Conservation (phyloP, 139 green algal genomes). For the Nannochloris sp. region DNA sequence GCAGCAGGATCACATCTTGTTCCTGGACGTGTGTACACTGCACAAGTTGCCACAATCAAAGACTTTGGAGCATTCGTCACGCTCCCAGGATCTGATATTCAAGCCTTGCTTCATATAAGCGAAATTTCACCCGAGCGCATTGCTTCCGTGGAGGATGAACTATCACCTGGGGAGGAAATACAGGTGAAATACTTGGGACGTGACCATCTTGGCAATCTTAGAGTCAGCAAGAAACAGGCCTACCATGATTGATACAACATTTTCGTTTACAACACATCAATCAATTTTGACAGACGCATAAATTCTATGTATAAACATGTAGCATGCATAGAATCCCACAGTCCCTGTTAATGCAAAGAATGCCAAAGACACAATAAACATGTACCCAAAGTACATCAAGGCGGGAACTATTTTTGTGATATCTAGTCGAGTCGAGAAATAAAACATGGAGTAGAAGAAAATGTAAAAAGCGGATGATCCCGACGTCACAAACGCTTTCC, state of each 20-base stretch:
- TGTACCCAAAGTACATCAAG: slow-evolving; percentile 77
- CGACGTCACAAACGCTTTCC: slow-evolving; percentile 87
- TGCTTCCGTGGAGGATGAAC: slow-evolving; percentile 27
- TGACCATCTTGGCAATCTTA: slow-evolving; percentile 29
- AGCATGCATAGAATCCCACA: slow-evolving; percentile 91
- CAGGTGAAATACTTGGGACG: slow-evolving; percentile 42
- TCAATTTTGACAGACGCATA: slow-evolving; percentile 95
- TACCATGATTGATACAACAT: slow-evolving; percentile 6
- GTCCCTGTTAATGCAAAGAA: slow-evolving; percentile 79
- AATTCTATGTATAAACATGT: slow-evolving; percentile 81
- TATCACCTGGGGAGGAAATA: slow-evolving; percentile 37
- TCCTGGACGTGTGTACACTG: slow-evolving; percentile 19
- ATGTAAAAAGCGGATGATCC: slow-evolving; percentile 89
- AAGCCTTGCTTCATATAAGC: slow-evolving; percentile 49
- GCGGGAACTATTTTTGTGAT: slow-evolving; percentile 81
- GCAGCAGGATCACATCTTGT: slow-evolving; percentile 29
- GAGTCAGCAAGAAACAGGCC: slow-evolving; percentile 35
- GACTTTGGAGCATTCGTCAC: slow-evolving; percentile 14
- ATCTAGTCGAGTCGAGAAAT: slow-evolving; percentile 96
- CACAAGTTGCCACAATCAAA: background rate
- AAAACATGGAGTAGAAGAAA: slow-evolving; percentile 92
- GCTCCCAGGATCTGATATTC: slow-evolving; percentile 11
- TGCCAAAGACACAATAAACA: slow-evolving; percentile 78
- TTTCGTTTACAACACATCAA: slow-evolving; percentile 23
- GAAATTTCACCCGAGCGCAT: slow-evolving; percentile 26